phyloP scores from a whole-genome alignment of 2,329 filamentous ascomycete genomes.

The Sphaerulina musiva region DNA sequence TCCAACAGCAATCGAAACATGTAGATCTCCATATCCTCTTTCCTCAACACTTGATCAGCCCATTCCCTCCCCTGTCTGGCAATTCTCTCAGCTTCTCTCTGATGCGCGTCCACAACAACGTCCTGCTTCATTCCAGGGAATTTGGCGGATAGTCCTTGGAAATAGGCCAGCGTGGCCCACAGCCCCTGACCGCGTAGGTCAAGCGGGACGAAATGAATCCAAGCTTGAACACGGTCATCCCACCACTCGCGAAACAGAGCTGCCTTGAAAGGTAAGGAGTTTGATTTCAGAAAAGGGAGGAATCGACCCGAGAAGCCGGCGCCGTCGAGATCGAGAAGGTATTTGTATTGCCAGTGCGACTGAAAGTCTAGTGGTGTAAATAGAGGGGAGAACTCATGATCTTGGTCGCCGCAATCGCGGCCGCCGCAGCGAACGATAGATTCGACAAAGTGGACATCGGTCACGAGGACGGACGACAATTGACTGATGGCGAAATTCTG shows the following conservation, averaged over 20 bases:
- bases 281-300: conserved; percentile 58
- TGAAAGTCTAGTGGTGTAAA: conserved; percentile 46
- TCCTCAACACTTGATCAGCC: conserved; percentile 56
- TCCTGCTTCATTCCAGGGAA: conserved; percentile 36
- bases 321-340: conserved; percentile 66
- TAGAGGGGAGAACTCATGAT: conserved; percentile 46
- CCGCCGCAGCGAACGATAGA: conserved; percentile 52
- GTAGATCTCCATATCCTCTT: conserved; percentile 74
- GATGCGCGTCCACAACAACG: conserved; percentile 39
- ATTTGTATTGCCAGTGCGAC: conserved; percentile 59
- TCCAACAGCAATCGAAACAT: conserved; percentile 71
- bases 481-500: conserved; percentile 48
- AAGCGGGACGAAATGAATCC: conserved; percentile 74
- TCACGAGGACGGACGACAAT: conserved; percentile 49
- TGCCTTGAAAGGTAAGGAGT: conserved; percentile 62
- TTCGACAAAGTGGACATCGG: conserved; percentile 56
- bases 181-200: conserved; percentile 67
- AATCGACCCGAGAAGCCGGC: conserved; percentile 60
- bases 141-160: conserved; percentile 48
- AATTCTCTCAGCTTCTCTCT: conserved; percentile 52
- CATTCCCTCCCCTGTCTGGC: conserved; percentile 59
- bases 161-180: conserved; percentile 69
- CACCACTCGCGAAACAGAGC: conserved; percentile 75
- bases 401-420: conserved; percentile 49
- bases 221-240: conserved; percentile 64